These are phyloP conservation scores for Elongisporangium anandrum DNA, from an alignment of 352 stramenopile species.

Conservation along the genomic window DNA sequence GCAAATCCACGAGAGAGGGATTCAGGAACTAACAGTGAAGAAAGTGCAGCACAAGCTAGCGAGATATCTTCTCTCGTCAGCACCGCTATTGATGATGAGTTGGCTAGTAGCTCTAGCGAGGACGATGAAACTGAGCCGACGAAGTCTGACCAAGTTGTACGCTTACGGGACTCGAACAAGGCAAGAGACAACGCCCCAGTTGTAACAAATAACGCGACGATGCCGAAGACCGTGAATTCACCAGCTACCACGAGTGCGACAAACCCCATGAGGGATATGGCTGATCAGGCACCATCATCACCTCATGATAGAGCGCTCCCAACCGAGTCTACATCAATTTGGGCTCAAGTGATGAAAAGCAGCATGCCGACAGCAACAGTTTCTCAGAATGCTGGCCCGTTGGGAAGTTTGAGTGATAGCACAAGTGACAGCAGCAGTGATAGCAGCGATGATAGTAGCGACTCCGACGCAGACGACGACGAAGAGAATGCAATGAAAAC, in stretches of 20 bases:
- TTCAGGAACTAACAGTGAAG: too few relatives aligned
- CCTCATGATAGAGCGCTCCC: too few relatives aligned
- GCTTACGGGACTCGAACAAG: too few relatives aligned
- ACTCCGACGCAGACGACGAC: background rate
- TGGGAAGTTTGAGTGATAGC: background rate
- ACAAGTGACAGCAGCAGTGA: background rate
- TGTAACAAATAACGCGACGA: too few relatives aligned
- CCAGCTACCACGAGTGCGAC: too few relatives aligned
- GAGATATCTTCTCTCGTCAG: too few relatives aligned
- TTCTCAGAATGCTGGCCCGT: background rate
- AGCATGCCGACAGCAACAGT: background rate
- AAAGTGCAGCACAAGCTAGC: too few relatives aligned
- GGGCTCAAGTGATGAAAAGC: background rate
- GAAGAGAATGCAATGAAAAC: background rate
- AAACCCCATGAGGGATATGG: too few relatives aligned
- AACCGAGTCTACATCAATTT: background rate
- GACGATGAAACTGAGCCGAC: background rate
- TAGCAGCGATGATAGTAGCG: background rate
- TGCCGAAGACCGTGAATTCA: too few relatives aligned
- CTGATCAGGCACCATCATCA: too few relatives aligned
- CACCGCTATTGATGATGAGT: background rate
- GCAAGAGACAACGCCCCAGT: too few relatives aligned
- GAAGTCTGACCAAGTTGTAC: background rate
- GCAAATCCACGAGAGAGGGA: too few relatives aligned
- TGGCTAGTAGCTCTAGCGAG: background rate